phyloP scores from a whole-genome alignment of 2,329 filamentous ascomycete species.

The Ilyonectria robusta region DNA sequence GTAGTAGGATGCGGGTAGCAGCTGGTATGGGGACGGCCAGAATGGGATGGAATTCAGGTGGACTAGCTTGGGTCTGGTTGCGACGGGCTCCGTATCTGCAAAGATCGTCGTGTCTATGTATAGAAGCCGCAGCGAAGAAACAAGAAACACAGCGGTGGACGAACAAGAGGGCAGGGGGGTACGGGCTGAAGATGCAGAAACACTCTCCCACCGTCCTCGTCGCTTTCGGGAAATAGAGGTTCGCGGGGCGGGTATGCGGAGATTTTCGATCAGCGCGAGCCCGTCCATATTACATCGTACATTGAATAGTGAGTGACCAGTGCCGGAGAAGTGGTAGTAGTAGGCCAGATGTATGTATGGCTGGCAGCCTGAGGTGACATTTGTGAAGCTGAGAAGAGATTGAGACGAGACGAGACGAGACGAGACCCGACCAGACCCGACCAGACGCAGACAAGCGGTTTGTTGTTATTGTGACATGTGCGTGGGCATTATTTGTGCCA shows the following conservation, averaged over 20 bases:
- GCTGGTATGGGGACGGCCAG: constrained; percentile 9
- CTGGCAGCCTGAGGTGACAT: too few relatives aligned
- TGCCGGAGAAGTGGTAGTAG: constrained; percentile 1
- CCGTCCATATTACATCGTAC: not conserved
- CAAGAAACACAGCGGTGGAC: constrained; percentile 20
- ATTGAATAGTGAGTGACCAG: constrained; percentile 22
- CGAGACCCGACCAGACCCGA: constrained; percentile 4
- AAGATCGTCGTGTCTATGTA: constrained; percentile 40
- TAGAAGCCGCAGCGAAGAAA: constrained; percentile 34
- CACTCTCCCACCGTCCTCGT: constrained; percentile 17
- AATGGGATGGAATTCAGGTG: constrained; percentile 19
- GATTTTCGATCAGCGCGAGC: constrained; percentile 5
- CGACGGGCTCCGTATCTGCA: constrained; percentile 12
- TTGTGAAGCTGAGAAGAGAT: not conserved
- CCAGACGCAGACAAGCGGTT: constrained; percentile 5
- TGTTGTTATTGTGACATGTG: not conserved
- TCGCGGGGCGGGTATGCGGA: constrained; percentile 22
- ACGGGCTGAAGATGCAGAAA: constrained; percentile 18
- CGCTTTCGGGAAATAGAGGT: constrained; percentile 23
- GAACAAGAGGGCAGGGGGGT: constrained; percentile 7
- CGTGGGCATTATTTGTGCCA: constrained; percentile 1
- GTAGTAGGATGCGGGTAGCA: constrained; percentile 14
- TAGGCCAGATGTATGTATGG: constrained; percentile 6
- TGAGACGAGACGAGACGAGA: constrained; percentile 12
- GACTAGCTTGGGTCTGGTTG: constrained; percentile 12